These are phyloP conservation scores for Phylloporus gajari DNA, from an alignment of 1,284 basidiomycete species.

Conservation along the genomic window DNA sequence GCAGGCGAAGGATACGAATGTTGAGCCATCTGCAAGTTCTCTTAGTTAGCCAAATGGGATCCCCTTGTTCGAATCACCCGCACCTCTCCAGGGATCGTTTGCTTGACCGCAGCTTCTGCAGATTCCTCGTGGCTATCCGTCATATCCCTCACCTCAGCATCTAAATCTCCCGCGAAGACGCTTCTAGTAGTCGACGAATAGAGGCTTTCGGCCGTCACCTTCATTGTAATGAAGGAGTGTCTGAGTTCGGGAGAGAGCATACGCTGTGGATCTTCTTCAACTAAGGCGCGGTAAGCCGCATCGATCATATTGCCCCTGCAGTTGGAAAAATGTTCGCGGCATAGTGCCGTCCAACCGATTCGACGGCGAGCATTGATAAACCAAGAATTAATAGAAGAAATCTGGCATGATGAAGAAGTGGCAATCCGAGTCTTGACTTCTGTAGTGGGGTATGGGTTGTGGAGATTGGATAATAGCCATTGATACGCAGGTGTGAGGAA, in stretches of 20 bases:
- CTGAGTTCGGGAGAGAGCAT: constrained; percentile 39
- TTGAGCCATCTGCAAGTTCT: constrained; percentile 11
- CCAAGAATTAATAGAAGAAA: constrained; percentile 35
- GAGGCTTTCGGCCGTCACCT: constrained; percentile 44
- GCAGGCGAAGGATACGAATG: constrained; percentile 27
- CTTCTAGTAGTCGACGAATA: constrained; percentile 45
- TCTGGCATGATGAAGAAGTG: not conserved
- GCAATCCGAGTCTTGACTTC: no score
- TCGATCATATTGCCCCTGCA: constrained; percentile 51
- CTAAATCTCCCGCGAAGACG: constrained; percentile 27
- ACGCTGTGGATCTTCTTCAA: constrained; percentile 41
- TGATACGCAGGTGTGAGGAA: no score
- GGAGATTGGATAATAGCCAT: no score
- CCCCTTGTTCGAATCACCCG: not conserved
- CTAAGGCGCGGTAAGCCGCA: constrained; percentile 53
- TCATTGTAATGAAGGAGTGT: constrained; percentile 49
- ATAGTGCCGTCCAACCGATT: constrained; percentile 60
- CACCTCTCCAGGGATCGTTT: constrained; percentile 14
- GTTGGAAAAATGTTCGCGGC: constrained; percentile 47
- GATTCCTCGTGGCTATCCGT: constrained; percentile 23
- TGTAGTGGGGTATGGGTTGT: no score
- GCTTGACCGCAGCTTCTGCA: not conserved
- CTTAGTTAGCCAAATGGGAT: not conserved
- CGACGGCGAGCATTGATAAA: constrained; percentile 56
- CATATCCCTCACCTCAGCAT: constrained; percentile 40